Conservation (phyloP, 1,139 yeast species). For the Magnusiomyces paraingens region DNA sequence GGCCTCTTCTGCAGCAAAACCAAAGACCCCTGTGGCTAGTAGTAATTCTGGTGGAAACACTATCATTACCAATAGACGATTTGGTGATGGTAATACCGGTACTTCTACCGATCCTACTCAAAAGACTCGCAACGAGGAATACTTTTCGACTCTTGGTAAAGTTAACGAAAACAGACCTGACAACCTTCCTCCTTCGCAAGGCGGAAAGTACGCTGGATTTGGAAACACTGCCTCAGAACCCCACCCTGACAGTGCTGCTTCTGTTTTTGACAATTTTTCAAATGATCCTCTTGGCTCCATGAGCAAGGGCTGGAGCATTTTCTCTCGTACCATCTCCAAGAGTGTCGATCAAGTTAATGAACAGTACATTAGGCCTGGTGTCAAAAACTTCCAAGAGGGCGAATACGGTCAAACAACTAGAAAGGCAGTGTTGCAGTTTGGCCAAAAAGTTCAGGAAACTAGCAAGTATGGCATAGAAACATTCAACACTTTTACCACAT, state of each 20-base stretch:
- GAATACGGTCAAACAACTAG: conserved; percentile 76
- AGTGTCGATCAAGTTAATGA: conserved; percentile 83
- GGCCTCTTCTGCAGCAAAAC: conserved; percentile 16
- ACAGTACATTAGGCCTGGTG: conserved; percentile 80
- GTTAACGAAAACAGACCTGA: conserved; percentile 69
- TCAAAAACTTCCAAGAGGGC: conserved; percentile 72
- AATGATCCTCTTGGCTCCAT: conserved; percentile 84
- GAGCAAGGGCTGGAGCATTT: conserved; percentile 89
- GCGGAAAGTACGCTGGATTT: conserved; percentile 88
- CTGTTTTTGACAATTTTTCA: conserved; percentile 67
- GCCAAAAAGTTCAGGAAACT: conserved; percentile 87
- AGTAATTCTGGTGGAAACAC: conserved; percentile 11
- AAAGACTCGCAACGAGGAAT: conserved; percentile 65
- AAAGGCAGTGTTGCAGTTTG: conserved; percentile 92
- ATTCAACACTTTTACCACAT: conserved; percentile 50
- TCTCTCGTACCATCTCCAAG: conserved; percentile 74
- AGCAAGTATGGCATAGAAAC: conserved; percentile 57
- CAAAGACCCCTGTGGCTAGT: conserved; percentile 11
- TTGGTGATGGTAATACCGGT: conserved; percentile 6
- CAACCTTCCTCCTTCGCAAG: conserved; percentile 83
- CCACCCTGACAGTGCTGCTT: conserved; percentile 25
- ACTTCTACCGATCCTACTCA: conserved; percentile 33
- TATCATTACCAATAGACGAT: conserved; percentile 20
- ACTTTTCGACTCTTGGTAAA: conserved; percentile 73
- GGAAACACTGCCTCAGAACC: conserved; percentile 61